phyloP scores from a whole-genome alignment of 1,284 basidiomycete genomes.

The Cryptococcus sp. region DNA sequence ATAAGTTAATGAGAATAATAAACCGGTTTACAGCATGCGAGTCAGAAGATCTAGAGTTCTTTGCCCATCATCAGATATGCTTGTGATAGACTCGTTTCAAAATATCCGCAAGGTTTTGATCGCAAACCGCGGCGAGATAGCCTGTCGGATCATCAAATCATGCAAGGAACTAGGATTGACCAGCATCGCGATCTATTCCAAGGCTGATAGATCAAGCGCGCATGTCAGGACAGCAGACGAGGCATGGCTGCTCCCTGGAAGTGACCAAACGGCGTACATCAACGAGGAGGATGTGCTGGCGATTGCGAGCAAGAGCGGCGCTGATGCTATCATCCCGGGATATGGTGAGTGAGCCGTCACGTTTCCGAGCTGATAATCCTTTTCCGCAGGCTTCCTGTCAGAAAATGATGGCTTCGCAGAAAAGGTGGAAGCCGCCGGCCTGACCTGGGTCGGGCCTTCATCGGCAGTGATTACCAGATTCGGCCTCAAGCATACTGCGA shows the following conservation, averaged over 20 bases:
- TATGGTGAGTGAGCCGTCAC: constrained; percentile 26
- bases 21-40: no score
- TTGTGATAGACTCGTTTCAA: constrained; percentile 20
- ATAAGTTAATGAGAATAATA: no score
- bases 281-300: constrained; percentile 27
- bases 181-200: constrained; percentile 87
- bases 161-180: constrained; percentile 83
- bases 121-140: constrained; percentile 91
- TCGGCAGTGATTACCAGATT: constrained; percentile 60
- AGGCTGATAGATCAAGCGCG: constrained; percentile 73
- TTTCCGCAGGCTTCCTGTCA: constrained; percentile 59
- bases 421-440: constrained; percentile 57
- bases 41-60: no score
- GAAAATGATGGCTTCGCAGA: constrained; percentile 65
- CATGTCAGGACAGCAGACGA: constrained; percentile 63
- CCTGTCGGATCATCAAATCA: constrained; percentile 86
- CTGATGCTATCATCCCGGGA: constrained; percentile 30
- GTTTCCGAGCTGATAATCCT: not conserved
- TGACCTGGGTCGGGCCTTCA: constrained; percentile 65
- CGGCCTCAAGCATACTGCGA: constrained; percentile 67
- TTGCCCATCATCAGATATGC: constrained; percentile 2
- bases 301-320: constrained; percentile 29
- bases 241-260: constrained; percentile 29
- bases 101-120: constrained; percentile 69
- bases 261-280: constrained; percentile 33